A percentile compares a stretch with the other conserved stretches of the same genome.
Evolutionary conservation across 2,329 filamentous ascomycete genomes (phyloP).

Genomic region (Fusarium longipes): DNA sequence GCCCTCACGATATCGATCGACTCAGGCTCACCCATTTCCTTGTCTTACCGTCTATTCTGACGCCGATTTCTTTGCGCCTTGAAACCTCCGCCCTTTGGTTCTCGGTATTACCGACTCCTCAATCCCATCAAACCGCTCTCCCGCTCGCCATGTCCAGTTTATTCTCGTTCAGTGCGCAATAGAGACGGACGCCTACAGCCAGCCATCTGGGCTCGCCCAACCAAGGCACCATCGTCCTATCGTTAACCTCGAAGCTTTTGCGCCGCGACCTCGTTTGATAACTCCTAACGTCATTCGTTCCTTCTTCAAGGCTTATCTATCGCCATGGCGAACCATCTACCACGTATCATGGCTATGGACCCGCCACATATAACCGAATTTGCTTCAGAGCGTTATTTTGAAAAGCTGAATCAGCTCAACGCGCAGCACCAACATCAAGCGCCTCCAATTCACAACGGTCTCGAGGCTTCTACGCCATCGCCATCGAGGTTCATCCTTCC

Average conservation of each 20-base stretch:
- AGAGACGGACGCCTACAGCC: constrained; percentile 50
- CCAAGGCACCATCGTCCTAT: constrained; percentile 38
- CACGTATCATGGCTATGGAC: constrained; percentile 62
- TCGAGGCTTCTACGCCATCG: constrained; percentile 43
- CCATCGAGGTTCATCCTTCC: constrained; percentile 63
- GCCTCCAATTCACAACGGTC: constrained; percentile 28
- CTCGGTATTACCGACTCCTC: constrained; percentile 35
- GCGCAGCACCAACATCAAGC: constrained; percentile 57
- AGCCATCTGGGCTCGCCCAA: constrained; percentile 47
- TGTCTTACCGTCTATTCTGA: neutral
- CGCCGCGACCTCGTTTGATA: constrained; percentile 10
- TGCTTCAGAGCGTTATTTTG: constrained; percentile 72
- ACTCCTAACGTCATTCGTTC: constrained; percentile 37
- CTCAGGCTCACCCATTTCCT: constrained; percentile 3
- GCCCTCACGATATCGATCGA: constrained; percentile 40
- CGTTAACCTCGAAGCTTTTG: constrained; percentile 8
- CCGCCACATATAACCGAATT: constrained; percentile 73
- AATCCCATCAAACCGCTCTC: constrained; percentile 21
- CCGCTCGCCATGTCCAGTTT: constrained; percentile 48
- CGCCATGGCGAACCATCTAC: constrained; percentile 51
- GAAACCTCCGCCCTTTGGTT: constrained; percentile 7
- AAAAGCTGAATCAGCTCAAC: constrained; percentile 68
- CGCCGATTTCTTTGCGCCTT: constrained; percentile 12
- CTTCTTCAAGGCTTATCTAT: constrained; percentile 18
- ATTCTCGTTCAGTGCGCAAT: constrained; percentile 46